Evolutionary conservation across 1,284 basidiomycete species (phyloP).

Genomic region (Jaminaea rosea): DNA sequence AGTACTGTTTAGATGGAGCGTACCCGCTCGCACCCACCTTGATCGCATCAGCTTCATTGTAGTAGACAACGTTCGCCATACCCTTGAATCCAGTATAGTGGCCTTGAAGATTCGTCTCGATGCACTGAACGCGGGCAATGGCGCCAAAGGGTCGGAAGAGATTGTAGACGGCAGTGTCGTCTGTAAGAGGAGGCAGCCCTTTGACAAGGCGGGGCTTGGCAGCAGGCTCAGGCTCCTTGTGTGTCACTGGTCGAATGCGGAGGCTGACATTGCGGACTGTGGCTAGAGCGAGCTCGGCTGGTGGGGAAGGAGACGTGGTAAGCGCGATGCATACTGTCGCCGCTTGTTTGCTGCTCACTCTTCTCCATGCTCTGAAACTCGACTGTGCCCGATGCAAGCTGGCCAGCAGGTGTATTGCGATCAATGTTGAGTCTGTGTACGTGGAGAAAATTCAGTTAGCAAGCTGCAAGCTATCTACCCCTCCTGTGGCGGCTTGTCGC

Average conservation of each 20-base stretch:
- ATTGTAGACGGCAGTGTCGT: slow-evolving; percentile 29
- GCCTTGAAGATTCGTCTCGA: slow-evolving; percentile 30
- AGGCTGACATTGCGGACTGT: slow-evolving; percentile 21
- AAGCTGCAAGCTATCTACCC: neutral
- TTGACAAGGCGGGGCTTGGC: slow-evolving; percentile 35
- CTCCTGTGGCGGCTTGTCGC: too few species aligned
- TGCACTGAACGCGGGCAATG: slow-evolving; percentile 20
- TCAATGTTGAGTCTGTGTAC: slow-evolving; percentile 19
- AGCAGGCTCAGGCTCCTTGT: slow-evolving; percentile 14
- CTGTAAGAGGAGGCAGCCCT: slow-evolving; percentile 25
- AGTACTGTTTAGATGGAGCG: too few species aligned
- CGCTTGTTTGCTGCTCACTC: slow-evolving; percentile 8
- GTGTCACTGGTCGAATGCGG: slow-evolving; percentile 12
- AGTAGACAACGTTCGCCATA: slow-evolving; percentile 30
- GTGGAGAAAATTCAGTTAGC: neutral
- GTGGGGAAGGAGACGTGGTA: neutral
- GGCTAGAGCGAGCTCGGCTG: slow-evolving; percentile 36
- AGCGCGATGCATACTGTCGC: neutral
- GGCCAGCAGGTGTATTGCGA: slow-evolving; percentile 12
- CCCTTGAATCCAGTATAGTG: slow-evolving; percentile 37
- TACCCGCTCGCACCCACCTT: too few species aligned
- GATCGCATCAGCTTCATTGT: slow-evolving; percentile 27
- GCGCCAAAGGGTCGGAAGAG: slow-evolving; percentile 36
- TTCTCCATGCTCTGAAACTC: slow-evolving; percentile 37
- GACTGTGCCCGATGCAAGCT: slow-evolving; percentile 24